Conservation (phyloP, 352 stramenopile genomes). For the Paralagenidium karlingii region DNA sequence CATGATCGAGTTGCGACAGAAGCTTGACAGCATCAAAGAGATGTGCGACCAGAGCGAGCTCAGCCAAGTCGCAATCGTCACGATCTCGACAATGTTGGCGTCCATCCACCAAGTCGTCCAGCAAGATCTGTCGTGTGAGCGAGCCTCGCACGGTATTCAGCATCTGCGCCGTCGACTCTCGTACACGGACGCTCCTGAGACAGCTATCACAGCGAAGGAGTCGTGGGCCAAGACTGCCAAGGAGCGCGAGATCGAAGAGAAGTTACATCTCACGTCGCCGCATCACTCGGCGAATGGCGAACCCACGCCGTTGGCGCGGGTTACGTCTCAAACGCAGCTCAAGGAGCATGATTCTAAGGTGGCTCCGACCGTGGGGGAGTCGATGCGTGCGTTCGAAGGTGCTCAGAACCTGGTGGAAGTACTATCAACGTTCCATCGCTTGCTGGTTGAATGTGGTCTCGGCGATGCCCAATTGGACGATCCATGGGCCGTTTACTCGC, state of each 20-base stretch:
- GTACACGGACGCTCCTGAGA: no score
- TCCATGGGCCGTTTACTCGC: constrained; percentile 46
- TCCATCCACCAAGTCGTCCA: constrained; percentile 56
- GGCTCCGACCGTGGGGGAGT: constrained; percentile 24
- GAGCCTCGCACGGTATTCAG: constrained; percentile 14
- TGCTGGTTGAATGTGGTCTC: constrained; percentile 40
- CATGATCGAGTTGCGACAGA: no score
- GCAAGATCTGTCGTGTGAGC: constrained; percentile 39
- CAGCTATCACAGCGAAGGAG: constrained; percentile 13
- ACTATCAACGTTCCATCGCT: constrained; percentile 32
- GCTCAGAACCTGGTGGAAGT: constrained; percentile 51
- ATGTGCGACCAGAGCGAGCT: constrained; percentile 46
- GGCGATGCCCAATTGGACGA: constrained; percentile 30
- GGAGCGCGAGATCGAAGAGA: no score
- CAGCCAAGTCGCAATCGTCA: constrained; percentile 42
- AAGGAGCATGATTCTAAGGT: constrained; percentile 26
- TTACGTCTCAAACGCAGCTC: constrained; percentile 5
- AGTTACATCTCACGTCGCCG: no score
- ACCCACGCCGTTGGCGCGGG: background rate
- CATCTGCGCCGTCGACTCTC: constrained; percentile 23
- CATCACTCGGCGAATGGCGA: no score
- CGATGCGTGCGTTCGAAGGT: constrained; percentile 47
- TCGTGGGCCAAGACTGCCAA: constrained; percentile 23
- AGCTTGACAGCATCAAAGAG: no score
- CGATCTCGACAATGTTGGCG: constrained; percentile 43